These are phyloP conservation scores for Leccinum rimulosum DNA, from an alignment of 768 basidiomycete species.

Conservation along the genomic window DNA sequence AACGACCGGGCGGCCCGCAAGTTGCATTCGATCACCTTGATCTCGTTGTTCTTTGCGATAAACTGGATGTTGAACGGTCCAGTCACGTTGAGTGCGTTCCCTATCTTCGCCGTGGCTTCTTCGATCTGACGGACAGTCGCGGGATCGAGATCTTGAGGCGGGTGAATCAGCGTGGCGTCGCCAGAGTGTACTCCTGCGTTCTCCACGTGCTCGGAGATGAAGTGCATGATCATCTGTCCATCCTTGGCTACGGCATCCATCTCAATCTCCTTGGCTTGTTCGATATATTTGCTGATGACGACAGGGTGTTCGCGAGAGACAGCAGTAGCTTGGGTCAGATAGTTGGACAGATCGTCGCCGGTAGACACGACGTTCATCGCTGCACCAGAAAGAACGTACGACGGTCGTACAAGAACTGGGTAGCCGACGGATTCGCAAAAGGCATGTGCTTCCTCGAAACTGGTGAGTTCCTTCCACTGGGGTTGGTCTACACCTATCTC, in stretches of 20 bases:
- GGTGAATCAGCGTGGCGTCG: slow-evolving; percentile 96
- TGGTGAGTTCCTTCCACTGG: slow-evolving; percentile 93
- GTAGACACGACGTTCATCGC: slow-evolving; percentile 99
- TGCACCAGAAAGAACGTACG: slow-evolving; percentile 98
- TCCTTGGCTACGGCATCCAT: slow-evolving; percentile 99
- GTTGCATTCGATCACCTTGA: slow-evolving; percentile 99
- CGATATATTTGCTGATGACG: slow-evolving; percentile 98
- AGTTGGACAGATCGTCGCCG: slow-evolving; percentile 84
- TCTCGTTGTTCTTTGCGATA: slow-evolving; percentile 99
- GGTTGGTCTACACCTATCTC: slow-evolving; percentile 99
- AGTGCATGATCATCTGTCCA: slow-evolving; percentile 99
- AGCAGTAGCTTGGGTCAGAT: slow-evolving; percentile 91
- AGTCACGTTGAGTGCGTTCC: slow-evolving; percentile 95
- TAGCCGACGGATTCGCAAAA: slow-evolving; percentile 95
- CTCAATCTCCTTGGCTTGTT: slow-evolving; percentile 99
- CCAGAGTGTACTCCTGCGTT: slow-evolving; percentile 99
- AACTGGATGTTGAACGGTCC: slow-evolving; percentile 99
- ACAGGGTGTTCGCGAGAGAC: slow-evolving; percentile 97
- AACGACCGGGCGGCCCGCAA: slow-evolving; percentile 95
- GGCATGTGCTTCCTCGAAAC: slow-evolving; percentile 77
- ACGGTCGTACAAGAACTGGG: slow-evolving; percentile 95
- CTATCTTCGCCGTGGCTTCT: slow-evolving; percentile 96
- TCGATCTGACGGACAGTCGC: slow-evolving; percentile 95
- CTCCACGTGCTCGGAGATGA: slow-evolving; percentile 98
- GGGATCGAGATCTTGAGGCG: slow-evolving; percentile 97